Evolutionary conservation across 305 asterid species (phyloP), one percentile per base, ranked within the genome.

Genomic region (Fraxinus albicans): DNA sequence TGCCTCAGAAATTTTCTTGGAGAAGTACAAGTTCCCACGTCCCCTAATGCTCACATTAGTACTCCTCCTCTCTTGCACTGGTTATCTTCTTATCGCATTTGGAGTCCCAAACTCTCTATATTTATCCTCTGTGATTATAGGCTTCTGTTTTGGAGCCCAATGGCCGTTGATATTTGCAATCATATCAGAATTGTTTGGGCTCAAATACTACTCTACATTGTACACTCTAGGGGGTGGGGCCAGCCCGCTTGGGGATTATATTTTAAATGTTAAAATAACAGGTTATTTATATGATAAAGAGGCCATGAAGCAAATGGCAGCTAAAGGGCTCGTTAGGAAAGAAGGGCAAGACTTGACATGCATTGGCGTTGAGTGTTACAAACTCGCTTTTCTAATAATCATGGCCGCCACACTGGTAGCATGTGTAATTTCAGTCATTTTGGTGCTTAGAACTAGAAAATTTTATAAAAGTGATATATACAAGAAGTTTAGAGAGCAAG

Each of bases 111-210:
- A 91, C 27, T 86, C 91, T 8, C 91, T 92, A 5, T 92, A 90
- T 23, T 70, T 79, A 0, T 77, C 96, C 2, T 92, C 96, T 1
- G 79, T 90, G 40, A 80, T 92, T 0, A 85, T 86, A 81, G 96
- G 94, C 1, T 91, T 91, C 63, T 92, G 91, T 74, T 92, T 91
- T 55, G 96, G 96, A 15, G 96, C 96, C 3, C 93, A 88, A 55
- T 92, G 96, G 96, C 96, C 96, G 1, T 42, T 92, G 60, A 83
- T 91, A 2, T 92, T 90, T 63, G 91, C 96, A 1, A 91, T 91
- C n/a, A 92, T 92, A 8, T 92, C 96, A 0, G 94, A 92, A 25
- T 6, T 92, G 6, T 92, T 92, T 19, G 96, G 96, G 3, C 83
- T 92, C 2, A 92, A 90, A 27, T 88, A 91, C 86, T 92, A 91